Percentiles rank a stretch among this genome's conserved stretches.
Conservation (phyloP, 1,139 yeast species). For the Protomyces arabidopsidicola region DNA sequence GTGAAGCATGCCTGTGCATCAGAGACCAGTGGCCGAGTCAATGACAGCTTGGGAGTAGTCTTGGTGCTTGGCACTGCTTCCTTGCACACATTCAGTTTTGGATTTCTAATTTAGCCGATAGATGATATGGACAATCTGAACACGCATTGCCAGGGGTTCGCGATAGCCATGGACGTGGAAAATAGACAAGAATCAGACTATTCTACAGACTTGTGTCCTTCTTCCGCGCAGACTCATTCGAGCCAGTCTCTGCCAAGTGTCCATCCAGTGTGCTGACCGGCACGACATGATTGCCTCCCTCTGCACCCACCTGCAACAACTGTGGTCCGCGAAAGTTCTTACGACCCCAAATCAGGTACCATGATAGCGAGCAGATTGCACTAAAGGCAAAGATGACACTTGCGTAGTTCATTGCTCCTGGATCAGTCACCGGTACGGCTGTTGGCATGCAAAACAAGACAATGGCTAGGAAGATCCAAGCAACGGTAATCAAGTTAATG, state of each 20-base stretch:
- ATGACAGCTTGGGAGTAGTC: no score
- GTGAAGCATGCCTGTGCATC: no score
- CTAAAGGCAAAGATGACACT: constrained; percentile 18
- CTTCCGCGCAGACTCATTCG: not conserved
- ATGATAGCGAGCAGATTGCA: constrained; percentile 2
- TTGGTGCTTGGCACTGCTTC: no score
- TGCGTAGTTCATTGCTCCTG: constrained; percentile 24
- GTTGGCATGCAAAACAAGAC: constrained; percentile 26
- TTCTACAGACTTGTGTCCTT: not conserved
- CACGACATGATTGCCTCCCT: not conserved
- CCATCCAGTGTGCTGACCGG: not conserved
- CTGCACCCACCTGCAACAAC: constrained; percentile 7
- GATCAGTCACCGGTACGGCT: constrained; percentile 14
- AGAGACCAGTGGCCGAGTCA: no score
- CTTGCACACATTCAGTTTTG: no score
- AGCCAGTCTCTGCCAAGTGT: not conserved
- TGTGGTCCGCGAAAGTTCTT: constrained; percentile 21
- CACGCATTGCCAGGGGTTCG: no score
- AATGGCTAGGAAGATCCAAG: constrained; percentile 22
- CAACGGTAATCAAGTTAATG: constrained; percentile 13
- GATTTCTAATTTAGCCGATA: no score
- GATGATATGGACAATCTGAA: no score
- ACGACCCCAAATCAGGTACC: constrained; percentile 24
- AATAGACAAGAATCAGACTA: not conserved
- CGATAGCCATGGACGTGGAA: not conserved